Evolutionary conservation across 257 asterid species (phyloP).

Genomic region (Leptodermis oblonga): DNA sequence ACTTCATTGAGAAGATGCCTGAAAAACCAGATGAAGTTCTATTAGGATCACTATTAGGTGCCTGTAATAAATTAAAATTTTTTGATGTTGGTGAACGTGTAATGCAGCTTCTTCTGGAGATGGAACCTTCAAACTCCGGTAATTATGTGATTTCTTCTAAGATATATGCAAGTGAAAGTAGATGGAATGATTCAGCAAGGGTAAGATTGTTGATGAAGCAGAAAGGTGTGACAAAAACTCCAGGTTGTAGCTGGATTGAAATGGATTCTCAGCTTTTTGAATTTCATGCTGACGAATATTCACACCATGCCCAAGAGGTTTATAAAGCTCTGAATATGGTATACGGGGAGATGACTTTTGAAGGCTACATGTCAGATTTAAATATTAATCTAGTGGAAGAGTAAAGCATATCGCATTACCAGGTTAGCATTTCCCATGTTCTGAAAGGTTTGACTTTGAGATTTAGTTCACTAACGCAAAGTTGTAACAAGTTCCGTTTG

Average conservation of each 20-base stretch:
- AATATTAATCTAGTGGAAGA: slow-evolving; percentile 18
- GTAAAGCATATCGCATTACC: neutral
- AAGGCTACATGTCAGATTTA: slow-evolving; percentile 22
- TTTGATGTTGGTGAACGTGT: slow-evolving; percentile 69
- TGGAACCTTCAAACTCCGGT: slow-evolving; percentile 85
- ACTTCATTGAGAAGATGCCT: slow-evolving; percentile 78
- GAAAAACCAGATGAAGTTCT: slow-evolving; percentile 71
- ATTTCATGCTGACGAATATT: slow-evolving; percentile 67
- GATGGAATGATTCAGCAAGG: slow-evolving; percentile 83
- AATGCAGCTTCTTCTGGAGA: slow-evolving; percentile 51
- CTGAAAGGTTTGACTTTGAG: neutral
- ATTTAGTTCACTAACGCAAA: no score
- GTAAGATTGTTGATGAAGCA: slow-evolving; percentile 68
- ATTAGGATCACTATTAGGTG: slow-evolving; percentile 73
- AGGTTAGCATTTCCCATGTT: slow-evolving; percentile 2
- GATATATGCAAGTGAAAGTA: slow-evolving; percentile 61
- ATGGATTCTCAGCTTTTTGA: slow-evolving; percentile 57
- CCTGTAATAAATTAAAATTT: slow-evolving; percentile 69
- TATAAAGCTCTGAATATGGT: slow-evolving; percentile 44
- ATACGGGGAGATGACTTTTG: slow-evolving; percentile 51
- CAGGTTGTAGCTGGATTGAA: slow-evolving; percentile 94
- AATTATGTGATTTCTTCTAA: slow-evolving; percentile 71
- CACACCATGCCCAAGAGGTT: slow-evolving; percentile 35
- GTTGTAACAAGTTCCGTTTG: neutral
- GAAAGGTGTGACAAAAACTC: slow-evolving; percentile 73